Conservation (phyloP, 768 basidiomycete genomes). For the Hygrocybe coccinea region DNA sequence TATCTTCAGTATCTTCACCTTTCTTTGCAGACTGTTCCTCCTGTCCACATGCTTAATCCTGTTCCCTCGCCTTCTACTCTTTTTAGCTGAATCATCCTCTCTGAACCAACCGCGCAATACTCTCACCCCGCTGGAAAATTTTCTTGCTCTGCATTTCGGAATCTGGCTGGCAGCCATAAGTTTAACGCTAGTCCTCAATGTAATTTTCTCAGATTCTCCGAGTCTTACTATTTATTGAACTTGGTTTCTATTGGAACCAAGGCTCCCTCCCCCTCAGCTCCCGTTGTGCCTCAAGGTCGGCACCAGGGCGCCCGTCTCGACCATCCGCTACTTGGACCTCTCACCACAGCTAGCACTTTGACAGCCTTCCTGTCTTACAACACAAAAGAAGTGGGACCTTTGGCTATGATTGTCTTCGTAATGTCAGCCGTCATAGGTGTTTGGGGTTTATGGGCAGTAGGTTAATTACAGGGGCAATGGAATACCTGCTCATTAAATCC, state of each 20-base stretch:
- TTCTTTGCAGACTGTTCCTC: conserved; percentile 17
- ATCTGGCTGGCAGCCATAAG: conserved; percentile 55
- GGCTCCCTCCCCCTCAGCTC: conserved; percentile 46
- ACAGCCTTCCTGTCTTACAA: conserved; percentile 67
- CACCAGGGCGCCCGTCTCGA: conserved; percentile 16
- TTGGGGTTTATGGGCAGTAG: conserved; percentile 70
- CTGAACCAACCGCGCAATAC: conserved; percentile 30
- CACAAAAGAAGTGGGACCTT: conserved; percentile 49
- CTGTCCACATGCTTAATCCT: conserved; percentile 34
- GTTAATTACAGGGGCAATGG: conserved; percentile 22
- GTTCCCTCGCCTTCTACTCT: conserved; percentile 64
- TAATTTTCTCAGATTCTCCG: conserved; percentile 25
- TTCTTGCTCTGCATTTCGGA: conserved; percentile 63
- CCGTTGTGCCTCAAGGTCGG: conserved; percentile 25
- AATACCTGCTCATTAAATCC: neutral
- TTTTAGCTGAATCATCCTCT: conserved; percentile 50
- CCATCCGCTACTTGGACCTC: conserved; percentile 62
- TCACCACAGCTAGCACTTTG: conserved; percentile 49
- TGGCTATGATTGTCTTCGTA: conserved; percentile 49
- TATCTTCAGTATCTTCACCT: neutral
- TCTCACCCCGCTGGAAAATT: conserved; percentile 64
- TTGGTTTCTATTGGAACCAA: conserved; percentile 11
- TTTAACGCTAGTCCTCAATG: conserved; percentile 55
- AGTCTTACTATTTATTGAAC: conserved; percentile 5
- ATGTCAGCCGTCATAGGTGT: conserved; percentile 50